Evolutionary conservation across 2,329 filamentous ascomycete species (phyloP), one percentile per base, ranked within the genome.

Genomic region (Penicillium aurantiogriseum): DNA sequence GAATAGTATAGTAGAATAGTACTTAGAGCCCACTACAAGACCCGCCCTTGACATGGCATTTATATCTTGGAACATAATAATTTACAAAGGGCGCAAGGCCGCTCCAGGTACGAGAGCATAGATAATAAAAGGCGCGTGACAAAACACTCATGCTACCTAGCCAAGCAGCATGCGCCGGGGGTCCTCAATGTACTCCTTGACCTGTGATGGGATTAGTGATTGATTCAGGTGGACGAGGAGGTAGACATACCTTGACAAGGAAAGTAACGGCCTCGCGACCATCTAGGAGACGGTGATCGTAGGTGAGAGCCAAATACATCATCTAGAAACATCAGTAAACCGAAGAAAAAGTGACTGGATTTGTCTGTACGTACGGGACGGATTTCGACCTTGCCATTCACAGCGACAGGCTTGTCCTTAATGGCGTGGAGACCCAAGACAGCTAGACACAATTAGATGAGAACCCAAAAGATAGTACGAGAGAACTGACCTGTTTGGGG

Each of bases 221-320:
- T 46, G 60, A 42, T 36, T 43, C n/a, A 11, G 40, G 10, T 2
- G 9, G 7, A 35, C 7, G 21, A 33, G 39, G n/a, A 19, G 48
- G 10, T n/a, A 33, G 53, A 67, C 69, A 52, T 66, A 77, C 82
- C 85, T 96, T 96, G 60, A 97, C 89, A 67, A 97, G 82, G 83
- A 97, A 97, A 61, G 93, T 94, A 40, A 96, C 92, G 46, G 93
- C 94, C 80, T 97, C 93, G 73, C 93, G 87, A 50, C 94, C 94
- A 75, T 97, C 94, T 25, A 99, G 83, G 49, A 99, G 85, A 73
- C 94, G 90, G 80, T 99, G 94, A 75, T 99, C 94, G 73, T 99
- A 99, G 15, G 94, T 99, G 59, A 99, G 83, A 42, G 94, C 94
- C 63, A 99, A 85, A 77, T 96, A 97, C 94, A 99, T 99, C 92